phyloP scores from a whole-genome alignment of 2,329 filamentous ascomycete species.

The Exophiala spinifera region DNA sequence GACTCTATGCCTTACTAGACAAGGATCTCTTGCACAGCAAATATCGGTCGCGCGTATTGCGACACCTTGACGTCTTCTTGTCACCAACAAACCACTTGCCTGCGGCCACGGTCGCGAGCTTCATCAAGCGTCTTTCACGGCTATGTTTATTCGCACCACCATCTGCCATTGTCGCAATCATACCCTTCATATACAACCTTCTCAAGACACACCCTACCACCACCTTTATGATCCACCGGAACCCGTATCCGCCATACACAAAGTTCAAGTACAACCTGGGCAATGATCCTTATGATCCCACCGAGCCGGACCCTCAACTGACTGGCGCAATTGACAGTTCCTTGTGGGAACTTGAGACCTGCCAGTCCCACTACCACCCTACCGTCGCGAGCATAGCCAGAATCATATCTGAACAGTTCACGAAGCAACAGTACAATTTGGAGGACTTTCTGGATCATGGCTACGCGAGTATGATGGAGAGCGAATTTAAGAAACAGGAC shows the following conservation, averaged over 20 bases:
- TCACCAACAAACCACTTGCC: slow-evolving; percentile 82
- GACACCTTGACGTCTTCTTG: slow-evolving; percentile 85
- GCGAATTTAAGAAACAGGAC: slow-evolving; percentile 68
- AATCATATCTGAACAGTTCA: slow-evolving; percentile 95
- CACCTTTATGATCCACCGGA: slow-evolving; percentile 93
- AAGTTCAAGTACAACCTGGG: slow-evolving; percentile 60
- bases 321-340: slow-evolving; percentile 87
- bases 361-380: slow-evolving; percentile 92
- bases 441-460: slow-evolving; percentile 97
- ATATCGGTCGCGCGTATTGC: slow-evolving; percentile 89
- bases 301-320: slow-evolving; percentile 77
- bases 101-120: slow-evolving; percentile 84
- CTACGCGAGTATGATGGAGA: slow-evolving; percentile 72
- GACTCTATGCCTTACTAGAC: slow-evolving; percentile 90
- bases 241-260: slow-evolving; percentile 57
- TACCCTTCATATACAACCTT: slow-evolving; percentile 95
- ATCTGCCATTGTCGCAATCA: slow-evolving; percentile 78
- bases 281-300: slow-evolving; percentile 72
- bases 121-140: slow-evolving; percentile 87
- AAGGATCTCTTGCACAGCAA: slow-evolving; percentile 85
- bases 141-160: slow-evolving; percentile 86
- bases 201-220: slow-evolving; percentile 84
- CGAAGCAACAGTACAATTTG: slow-evolving; percentile 89
- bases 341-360: slow-evolving; percentile 88
- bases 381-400: slow-evolving; percentile 92